Base-by-base conservation (phyloP, 306 rosid species). In the Begonia masoniana region DNA sequence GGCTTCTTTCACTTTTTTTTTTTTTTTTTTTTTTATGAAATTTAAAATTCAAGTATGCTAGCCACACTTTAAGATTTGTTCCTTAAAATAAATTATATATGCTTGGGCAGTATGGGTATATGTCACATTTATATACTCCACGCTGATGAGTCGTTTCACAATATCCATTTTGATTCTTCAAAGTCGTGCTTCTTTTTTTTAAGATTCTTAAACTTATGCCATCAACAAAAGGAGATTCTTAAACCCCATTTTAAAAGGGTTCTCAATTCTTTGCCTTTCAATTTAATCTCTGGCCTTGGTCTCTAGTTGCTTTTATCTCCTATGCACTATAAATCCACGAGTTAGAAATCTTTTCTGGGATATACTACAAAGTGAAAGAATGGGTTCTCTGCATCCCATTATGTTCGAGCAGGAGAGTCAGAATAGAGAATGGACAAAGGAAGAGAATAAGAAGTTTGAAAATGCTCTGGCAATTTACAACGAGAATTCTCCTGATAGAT, bases 381-480 rank as follows among this genome's bases (percentile, higher is more conserved):
- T 45, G 49, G 49, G 15, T 2, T 10, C 49, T 10, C 15, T 45
- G 13, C 15, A 45, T 6, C 49, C 49, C 13, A 45, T n/a, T 45
- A 4, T 11, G 49, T 45, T 0, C 15, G 49, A 45, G 15, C 49
- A 45, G 11, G 15, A 7, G 39, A 47, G 41, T 21, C 36, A 39
- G 54, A 48, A 19, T 10, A 17, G 41, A 52, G 52, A 42, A 55
- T 42, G 41, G 43, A 58, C 54, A 45, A 23, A 50, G 51, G 15
- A 8, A 24, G 57, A 58, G 60, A 55, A 55, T 1, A 39, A 36
- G 13, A 17, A 7, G 62, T 88, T 88, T 58, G 96, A 88, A 64
- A 79, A 78, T 21, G 92, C 96, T 35, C 83, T 88, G 41, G 94
- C 94, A 10, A 71, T 77, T 26, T 79, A 19, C 15, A 83, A 81